Evolutionary conservation across 2,329 filamentous ascomycete genomes (phyloP), one percentile per base, ranked within the genome.

Genomic region (Colletotrichum sansevieriae): DNA sequence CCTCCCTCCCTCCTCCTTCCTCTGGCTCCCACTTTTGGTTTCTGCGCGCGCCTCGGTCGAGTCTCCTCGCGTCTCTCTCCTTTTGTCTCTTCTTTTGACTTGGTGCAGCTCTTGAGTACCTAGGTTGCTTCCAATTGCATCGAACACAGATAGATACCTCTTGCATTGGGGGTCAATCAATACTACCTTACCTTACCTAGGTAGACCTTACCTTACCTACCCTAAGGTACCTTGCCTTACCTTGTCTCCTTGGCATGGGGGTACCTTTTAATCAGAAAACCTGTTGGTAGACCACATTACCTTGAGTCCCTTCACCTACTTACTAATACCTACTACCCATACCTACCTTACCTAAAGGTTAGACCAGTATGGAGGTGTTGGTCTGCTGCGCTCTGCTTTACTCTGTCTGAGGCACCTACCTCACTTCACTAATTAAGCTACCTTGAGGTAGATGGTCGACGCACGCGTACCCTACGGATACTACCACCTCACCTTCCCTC

Each of bases 11-110:
- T 22, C 22, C 22, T 25, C 65, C 62, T 47, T 56, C 65, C 20
- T 44, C 44, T 29, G 29, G 29, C 65, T 60, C 65, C 52, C 65
- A 54, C 60, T 51, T 64, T 54, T n/a, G 65, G 25, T 44, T 22
- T 64, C 54, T 64, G 51, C 33, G 29, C 33, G 47, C 7, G 25
- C 33, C 8, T 51, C 33, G 41, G 57, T 57, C 44, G 52, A 18
- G 43, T 66, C 58, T 44, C 41, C 61, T 63, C 39, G 47, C 49
- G 3, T 25, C 33, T 47, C n/a, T 59, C 37, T 57, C 51, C 15
- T 41, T n/a, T 39, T 63, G 12, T 37, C 43, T 25, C 43, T 10
- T 11, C 2, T 20, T 39, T 33, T 43, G 29, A 29, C 12, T 13
- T 41, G 18, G 25, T 46, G 13, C 22, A 12, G 20, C 43, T 57